A percentile compares a stretch with the other conserved stretches of the same genome.
Conservation (phyloP, 108 stramenopile species). For the Epithemia pelagica region DNA sequence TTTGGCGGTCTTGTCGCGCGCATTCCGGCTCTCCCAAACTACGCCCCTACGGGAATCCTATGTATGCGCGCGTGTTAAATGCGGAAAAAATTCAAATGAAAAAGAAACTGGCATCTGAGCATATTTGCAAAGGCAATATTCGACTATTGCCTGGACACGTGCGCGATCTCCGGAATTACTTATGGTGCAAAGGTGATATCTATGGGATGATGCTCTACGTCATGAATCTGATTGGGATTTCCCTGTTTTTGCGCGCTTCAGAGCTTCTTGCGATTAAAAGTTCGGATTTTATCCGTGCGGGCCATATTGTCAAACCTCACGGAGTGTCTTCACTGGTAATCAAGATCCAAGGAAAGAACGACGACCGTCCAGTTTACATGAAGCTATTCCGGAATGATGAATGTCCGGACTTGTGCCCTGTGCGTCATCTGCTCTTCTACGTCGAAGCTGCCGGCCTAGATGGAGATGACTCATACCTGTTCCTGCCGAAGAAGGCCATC, state of each 20-base stretch:
- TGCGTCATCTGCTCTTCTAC: constrained; percentile 4
- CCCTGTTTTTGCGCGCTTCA: constrained; percentile 2
- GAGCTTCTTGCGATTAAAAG: neutral
- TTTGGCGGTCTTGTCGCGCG: neutral
- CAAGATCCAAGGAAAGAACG: neutral
- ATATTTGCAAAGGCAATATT: constrained; percentile 4
- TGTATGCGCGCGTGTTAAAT: neutral
- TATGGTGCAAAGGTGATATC: neutral
- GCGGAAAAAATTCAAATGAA: neutral
- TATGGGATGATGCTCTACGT: neutral
- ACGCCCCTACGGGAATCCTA: neutral
- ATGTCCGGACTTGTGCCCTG: constrained; percentile 9
- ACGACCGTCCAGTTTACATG: neutral
- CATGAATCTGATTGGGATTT: constrained; percentile 4
- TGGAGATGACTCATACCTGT: neutral
- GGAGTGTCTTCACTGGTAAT: neutral
- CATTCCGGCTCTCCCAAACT: neutral
- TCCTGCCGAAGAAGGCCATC: neutral
- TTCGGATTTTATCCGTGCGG: neutral
- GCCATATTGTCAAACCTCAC: neutral
- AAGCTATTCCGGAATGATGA: neutral
- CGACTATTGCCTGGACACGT: neutral
- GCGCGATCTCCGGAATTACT: neutral
- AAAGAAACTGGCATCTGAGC: neutral
- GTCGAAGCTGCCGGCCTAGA: constrained; percentile 1